Conservation (phyloP, 108 stramenopile genomes). For the Skeletonema costatum region DNA sequence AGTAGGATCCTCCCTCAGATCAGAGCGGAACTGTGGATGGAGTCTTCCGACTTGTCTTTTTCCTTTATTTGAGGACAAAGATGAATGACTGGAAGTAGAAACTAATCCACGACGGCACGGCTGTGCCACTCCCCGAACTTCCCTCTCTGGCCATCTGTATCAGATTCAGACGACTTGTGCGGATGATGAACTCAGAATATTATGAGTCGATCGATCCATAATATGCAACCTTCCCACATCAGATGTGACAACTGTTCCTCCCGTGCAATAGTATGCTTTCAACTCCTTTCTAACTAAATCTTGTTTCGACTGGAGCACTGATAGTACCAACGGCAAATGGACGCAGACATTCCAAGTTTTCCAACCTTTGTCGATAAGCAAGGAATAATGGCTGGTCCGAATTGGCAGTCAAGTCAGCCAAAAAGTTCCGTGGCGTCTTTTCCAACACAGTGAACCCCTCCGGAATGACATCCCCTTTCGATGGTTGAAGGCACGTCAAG, state of each 20-base stretch:
- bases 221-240: constrained; percentile 85
- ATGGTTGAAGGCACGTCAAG: constrained; percentile 66
- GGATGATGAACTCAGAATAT: constrained; percentile 73
- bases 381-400: constrained; percentile 60
- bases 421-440: constrained; percentile 71
- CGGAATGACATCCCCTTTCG: constrained; percentile 70
- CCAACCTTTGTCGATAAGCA: constrained; percentile 82
- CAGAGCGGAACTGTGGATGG: neutral
- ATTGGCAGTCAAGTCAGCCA: constrained; percentile 62
- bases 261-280: constrained; percentile 83
- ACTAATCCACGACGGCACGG: constrained; percentile 41
- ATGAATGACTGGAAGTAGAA: constrained; percentile 28
- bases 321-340: constrained; percentile 77
- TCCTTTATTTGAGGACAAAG: neutral
- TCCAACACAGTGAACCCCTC: constrained; percentile 88
- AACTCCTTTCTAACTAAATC: constrained; percentile 42
- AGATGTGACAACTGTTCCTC: constrained; percentile 69
- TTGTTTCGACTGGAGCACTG: constrained; percentile 46
- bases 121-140: constrained; percentile 26
- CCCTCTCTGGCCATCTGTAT: constrained; percentile 69
- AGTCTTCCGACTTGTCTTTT: neutral
- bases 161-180: constrained; percentile 72
- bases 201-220: constrained; percentile 87
- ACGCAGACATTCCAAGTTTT: constrained; percentile 79
- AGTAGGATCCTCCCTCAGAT: neutral